Conservation (phyloP, 2,329 filamentous ascomycete species). For the Apiospora marii region DNA sequence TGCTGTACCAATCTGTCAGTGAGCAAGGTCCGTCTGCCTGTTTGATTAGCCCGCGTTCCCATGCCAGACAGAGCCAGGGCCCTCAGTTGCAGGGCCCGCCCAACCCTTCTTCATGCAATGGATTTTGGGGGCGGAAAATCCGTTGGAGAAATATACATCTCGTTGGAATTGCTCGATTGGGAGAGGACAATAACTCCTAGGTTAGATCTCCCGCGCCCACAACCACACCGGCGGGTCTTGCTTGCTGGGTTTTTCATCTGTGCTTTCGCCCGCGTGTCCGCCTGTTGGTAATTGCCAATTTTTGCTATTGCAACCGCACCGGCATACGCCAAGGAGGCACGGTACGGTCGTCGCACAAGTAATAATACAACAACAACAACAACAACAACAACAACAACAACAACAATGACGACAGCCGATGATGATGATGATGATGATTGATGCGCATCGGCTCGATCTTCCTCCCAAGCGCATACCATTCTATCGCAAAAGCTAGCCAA, state of each 20-base stretch:
- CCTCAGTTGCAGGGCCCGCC: too few relatives aligned
- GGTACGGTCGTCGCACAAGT: too few relatives aligned
- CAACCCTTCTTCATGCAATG: slow-evolving; percentile 1
- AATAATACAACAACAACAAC: too few relatives aligned
- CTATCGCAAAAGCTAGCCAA: neutral
- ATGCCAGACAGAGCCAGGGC: neutral
- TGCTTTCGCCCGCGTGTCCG: neutral
- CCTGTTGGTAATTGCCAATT: neutral
- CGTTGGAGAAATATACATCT: slow-evolving; percentile 4
- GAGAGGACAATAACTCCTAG: neutral
- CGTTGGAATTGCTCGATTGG: neutral
- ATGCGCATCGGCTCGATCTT: neutral
- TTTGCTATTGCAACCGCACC: neutral
- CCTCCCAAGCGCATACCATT: neutral
- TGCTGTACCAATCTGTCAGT: neutral
- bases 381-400: neutral
- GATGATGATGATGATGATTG: too few relatives aligned
- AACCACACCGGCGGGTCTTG: slow-evolving; percentile 12
- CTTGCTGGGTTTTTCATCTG: neutral
- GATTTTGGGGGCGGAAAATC: slow-evolving; percentile 8
- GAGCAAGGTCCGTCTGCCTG: too few relatives aligned
- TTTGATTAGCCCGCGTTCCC: slow-evolving; percentile 16
- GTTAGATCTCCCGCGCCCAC: slow-evolving; percentile 11
- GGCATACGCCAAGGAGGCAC: neutral
- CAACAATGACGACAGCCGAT: neutral